Percentiles rank a stretch among this genome's conserved stretches.
Conservation (phyloP, 2,329 filamentous ascomycete species). For the Pseudogymnoascus sp. region DNA sequence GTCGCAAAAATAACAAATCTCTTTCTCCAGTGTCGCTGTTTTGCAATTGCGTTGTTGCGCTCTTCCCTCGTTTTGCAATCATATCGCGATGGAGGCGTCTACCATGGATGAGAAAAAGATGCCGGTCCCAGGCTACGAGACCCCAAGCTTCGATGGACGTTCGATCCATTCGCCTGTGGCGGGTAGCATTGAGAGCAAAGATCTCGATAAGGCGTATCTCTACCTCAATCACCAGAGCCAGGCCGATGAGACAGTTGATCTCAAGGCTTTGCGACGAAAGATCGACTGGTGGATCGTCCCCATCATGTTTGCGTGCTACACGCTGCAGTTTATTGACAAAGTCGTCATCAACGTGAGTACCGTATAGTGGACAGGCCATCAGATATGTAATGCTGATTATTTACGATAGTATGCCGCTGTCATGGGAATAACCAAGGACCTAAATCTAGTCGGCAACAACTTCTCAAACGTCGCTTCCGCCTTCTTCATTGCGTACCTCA, state of each 20-base stretch:
- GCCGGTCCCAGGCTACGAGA: not conserved
- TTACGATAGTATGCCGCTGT: conserved; percentile 52
- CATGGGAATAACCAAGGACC: conserved; percentile 53
- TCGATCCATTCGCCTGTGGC: not conserved
- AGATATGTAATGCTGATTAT: not conserved
- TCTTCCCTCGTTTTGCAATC: not conserved
- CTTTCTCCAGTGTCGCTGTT: not conserved
- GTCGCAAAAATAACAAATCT: not conserved
- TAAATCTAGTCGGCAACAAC: conserved; percentile 49
- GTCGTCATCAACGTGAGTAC: conserved; percentile 51
- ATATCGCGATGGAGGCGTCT: not conserved
- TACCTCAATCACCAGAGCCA: conserved; percentile 31
- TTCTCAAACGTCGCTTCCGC: conserved; percentile 56
- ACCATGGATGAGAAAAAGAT: conserved; percentile 2
- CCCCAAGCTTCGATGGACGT: not conserved
- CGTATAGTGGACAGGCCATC: not conserved
- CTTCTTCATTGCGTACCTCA: conserved; percentile 54
- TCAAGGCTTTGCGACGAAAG: conserved; percentile 43
- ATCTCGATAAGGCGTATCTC: conserved; percentile 38
- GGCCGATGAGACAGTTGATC: conserved; percentile 29
- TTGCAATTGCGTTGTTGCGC: not conserved
- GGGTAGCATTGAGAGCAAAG: conserved; percentile 10
- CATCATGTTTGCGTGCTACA: conserved; percentile 54
- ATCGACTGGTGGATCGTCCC: conserved; percentile 54
- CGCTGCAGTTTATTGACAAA: conserved; percentile 59